These are phyloP conservation scores for Senna tora DNA, from an alignment of 306 rosid genomes.

Conservation along the genomic window DNA sequence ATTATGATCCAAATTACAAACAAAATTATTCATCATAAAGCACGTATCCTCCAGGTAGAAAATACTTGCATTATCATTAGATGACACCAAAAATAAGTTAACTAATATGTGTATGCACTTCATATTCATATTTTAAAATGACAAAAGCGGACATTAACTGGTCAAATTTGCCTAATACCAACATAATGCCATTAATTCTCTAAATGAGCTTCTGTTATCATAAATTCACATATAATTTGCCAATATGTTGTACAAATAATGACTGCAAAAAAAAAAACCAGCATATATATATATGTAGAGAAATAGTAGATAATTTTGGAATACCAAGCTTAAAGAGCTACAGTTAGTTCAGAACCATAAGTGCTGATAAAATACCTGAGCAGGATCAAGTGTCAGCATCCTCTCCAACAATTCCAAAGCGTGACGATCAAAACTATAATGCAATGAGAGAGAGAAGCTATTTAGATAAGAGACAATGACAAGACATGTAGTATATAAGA, in stretches of 20 bases:
- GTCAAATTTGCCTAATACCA: not conserved
- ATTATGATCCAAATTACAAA: not conserved
- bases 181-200: not conserved
- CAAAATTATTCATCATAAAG: slow-evolving; percentile 1
- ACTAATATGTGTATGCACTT: not conserved
- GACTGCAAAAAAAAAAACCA: not conserved
- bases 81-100: not conserved
- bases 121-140: not conserved
- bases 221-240: not conserved
- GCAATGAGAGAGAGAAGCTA: slow-evolving; percentile 17
- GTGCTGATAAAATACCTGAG: slow-evolving; percentile 51
- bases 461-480: slow-evolving; percentile 15
- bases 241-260: not conserved
- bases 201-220: not conserved
- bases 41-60: no score
- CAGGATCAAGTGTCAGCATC: slow-evolving; percentile 72
- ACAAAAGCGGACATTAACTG: not conserved
- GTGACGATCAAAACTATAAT: slow-evolving; percentile 60
- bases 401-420: slow-evolving; percentile 75
- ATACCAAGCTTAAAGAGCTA: not conserved
- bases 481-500: not conserved
- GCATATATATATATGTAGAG: not conserved
- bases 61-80: not conserved
- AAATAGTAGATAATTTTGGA: not conserved
- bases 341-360: not conserved